Evolutionary conservation across 495 filamentous ascomycete species (phyloP), one percentile per base, ranked within the genome.

Genomic region (Podospora sp.): DNA sequence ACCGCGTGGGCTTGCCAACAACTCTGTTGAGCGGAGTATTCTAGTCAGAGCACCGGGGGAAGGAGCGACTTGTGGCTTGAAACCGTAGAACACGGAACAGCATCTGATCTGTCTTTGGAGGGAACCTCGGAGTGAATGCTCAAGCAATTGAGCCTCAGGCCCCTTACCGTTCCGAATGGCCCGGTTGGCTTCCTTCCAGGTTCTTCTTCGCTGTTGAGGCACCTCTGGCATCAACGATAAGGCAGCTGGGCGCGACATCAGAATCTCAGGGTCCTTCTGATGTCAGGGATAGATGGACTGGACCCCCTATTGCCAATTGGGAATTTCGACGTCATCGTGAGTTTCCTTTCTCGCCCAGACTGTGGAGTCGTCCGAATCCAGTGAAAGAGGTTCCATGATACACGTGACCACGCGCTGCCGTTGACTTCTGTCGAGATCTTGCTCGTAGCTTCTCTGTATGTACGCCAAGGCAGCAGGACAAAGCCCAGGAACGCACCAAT

Each of bases 191-290:
- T 8, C 4, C 8, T 33, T 33, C 29, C 29, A 33, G 3, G 29
- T 33, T 4, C 29, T 33, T 8, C n/a, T n/a, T 33, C 29, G 29
- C 29, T 8, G 29, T 33, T 33, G 29, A 33, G 29, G 29, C 29
- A 33, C 29, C 49, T 22, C 21, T 52, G 49, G 18, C 49, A 22
- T 18, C 49, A n/a, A 3, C 4, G 21, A 22, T 5, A 52, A 3
- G 22, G 52, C 52, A 55, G 14, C 20, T 24, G 4, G n/a, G 52
- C 52, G 56, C 33, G 33, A 59, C 25, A 25, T 59, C 56, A 59
- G 53, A 57, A 59, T 12, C 56, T 26, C 22, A 59, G 56, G 56
- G 56, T 59, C 56, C 26, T 59, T 33, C 25, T 12, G 25, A 55
- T 16, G 7, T 59, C 24, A 35, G 22, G 25, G 27, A 22, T 14